Evolutionary conservation across 2,329 filamentous ascomycete species (phyloP).

Genomic region (Cercospora brassicicola): DNA sequence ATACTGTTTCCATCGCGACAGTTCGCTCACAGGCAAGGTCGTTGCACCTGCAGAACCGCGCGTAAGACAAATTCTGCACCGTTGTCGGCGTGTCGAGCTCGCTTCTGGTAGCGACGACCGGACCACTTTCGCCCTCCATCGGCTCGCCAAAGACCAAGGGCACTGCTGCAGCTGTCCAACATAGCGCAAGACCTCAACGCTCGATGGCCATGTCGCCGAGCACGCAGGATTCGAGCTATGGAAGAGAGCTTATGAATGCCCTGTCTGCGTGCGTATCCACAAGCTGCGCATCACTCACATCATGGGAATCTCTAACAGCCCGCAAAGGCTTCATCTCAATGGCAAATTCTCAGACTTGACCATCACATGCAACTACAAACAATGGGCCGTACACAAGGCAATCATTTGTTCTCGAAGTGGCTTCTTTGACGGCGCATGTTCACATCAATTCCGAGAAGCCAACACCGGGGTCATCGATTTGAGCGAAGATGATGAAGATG

Average conservation of each 20-base stretch:
- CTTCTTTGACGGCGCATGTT: constrained; percentile 47
- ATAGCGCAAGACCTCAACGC: background rate
- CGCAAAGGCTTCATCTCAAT: constrained; percentile 37
- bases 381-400: constrained; percentile 51
- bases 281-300: constrained; percentile 2
- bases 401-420: constrained; percentile 51
- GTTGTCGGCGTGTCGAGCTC: background rate
- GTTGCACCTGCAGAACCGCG: background rate
- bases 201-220: constrained; percentile 25
- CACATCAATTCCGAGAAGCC: constrained; percentile 39
- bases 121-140: background rate
- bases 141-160: background rate
- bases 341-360: constrained; percentile 52
- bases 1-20: background rate
- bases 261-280: constrained; percentile 48
- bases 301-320: constrained; percentile 31
- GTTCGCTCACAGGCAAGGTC: background rate
- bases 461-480: constrained; percentile 40
- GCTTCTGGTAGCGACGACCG: background rate
- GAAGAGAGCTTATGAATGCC: constrained; percentile 48
- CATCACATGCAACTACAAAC: constrained; percentile 48
- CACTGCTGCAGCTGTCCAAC: background rate
- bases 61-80: background rate
- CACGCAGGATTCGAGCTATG: constrained; percentile 40
- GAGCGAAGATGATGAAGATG: constrained; percentile 42